Evolutionary conservation across 805 yeast species (phyloP).

Genomic region (Jamesozyma gamospora): DNA sequence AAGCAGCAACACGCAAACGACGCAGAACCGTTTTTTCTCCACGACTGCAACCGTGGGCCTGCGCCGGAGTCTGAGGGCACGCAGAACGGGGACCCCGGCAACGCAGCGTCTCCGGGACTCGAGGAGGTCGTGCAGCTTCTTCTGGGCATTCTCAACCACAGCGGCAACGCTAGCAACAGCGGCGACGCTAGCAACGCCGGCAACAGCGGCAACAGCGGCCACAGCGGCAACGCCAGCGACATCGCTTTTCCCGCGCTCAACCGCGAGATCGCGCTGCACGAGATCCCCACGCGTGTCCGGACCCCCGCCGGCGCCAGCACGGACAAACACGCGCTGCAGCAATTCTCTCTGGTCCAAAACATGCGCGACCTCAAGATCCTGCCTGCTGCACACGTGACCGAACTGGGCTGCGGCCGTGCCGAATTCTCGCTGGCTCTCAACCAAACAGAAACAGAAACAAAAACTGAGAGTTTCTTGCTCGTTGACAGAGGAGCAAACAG

Average conservation of each 20-base stretch:
- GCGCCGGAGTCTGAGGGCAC: too few relatives aligned
- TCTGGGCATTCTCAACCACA: too few relatives aligned
- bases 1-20: slow-evolving; percentile 25
- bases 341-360: slow-evolving; percentile 68
- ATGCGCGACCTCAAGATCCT: slow-evolving; percentile 28
- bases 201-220: too few relatives aligned
- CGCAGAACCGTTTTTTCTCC: slow-evolving; percentile 39
- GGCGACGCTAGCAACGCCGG: too few relatives aligned
- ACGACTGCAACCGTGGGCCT: too few relatives aligned
- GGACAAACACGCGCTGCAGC: slow-evolving; percentile 74
- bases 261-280: slow-evolving; percentile 29
- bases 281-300: slow-evolving; percentile 20
- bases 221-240: too few relatives aligned
- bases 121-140: too few relatives aligned
- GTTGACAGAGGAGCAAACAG: slow-evolving; percentile 72
- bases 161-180: too few relatives aligned
- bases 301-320: too few relatives aligned
- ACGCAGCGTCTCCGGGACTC: too few relatives aligned
- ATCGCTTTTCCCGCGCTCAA: too few relatives aligned
- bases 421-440: slow-evolving; percentile 63
- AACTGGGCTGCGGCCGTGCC: slow-evolving; percentile 89
- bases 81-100: too few relatives aligned
- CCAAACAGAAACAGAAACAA: slow-evolving; percentile 6
- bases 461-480: slow-evolving; percentile 35
- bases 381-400: slow-evolving; percentile 36